Evolutionary conservation across 1,284 basidiomycete genomes (phyloP), one percentile per base, ranked within the genome.

Genomic region (Ceratobasidium theobromae): DNA sequence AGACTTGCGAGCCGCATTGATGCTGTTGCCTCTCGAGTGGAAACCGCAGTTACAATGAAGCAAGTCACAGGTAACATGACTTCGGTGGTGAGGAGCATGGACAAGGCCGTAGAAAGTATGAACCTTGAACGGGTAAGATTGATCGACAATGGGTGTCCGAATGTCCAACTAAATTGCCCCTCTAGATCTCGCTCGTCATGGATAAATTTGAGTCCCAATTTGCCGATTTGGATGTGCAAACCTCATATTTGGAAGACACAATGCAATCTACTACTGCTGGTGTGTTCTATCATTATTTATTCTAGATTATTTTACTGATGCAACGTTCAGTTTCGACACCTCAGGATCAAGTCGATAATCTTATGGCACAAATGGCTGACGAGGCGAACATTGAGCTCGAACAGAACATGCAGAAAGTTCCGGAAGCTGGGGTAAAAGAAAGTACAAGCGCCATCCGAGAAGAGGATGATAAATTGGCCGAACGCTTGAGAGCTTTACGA

Each of bases 1-100:
- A 83, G 94, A 46, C 79, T 98, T 28, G 86, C 89, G 0, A 94
- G 91, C 73, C 83, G 97, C 32, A 94, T 99, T 76, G 97, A 99
- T 75, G 95, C 97, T 4, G 97, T 99, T 3, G 91, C 95, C 0
- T 95, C 92, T 73, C 80, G 97, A 25, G 96, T 99, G 0, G 96
- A 99, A 79, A 99, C 97, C n/a, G 97, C 97, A 0, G 95, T 99
- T 43, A 98, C 96, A 62, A 98, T 99, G 94, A 86, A 94, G 55
- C 76, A 78, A 64, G 80, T 94, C 35, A 96, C 96, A 23, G 93
- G 93, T 11, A 95, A 88, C 76, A 98, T 99, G 96, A 89, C 93
- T 8, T 88, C 87, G 27, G 97, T 99, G 4, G 97, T 99, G 58
- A 89, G 88, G 75, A 95, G 95, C 21, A 98, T 99, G 95, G 97